Conservation (phyloP, 139 green algal species). For the Marvania coccoides region DNA sequence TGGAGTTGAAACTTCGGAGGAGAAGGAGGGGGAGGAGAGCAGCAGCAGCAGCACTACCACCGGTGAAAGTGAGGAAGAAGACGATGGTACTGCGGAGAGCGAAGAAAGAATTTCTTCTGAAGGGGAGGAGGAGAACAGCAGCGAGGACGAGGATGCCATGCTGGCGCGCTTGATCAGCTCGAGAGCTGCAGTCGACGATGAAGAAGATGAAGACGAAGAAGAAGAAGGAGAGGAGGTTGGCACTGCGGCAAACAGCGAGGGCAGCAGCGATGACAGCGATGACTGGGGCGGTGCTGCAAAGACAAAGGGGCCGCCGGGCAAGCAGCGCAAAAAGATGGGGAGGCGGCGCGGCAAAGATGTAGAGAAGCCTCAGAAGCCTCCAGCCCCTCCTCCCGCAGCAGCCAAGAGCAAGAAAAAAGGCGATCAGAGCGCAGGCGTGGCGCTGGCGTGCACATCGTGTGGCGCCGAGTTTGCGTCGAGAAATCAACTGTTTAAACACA, state of each 20-base stretch:
- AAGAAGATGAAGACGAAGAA: neutral
- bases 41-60: neutral
- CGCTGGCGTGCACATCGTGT: slow-evolving; percentile 45
- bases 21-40: neutral
- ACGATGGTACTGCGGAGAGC: neutral
- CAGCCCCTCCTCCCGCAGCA: neutral
- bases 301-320: neutral
- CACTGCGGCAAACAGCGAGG: neutral
- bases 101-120: neutral
- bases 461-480: slow-evolving; percentile 42
- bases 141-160: slow-evolving; percentile 6
- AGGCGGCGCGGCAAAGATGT: neutral
- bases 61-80: neutral
- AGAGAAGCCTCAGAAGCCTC: neutral
- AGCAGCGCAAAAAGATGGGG: neutral
- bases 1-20: slow-evolving; percentile 39
- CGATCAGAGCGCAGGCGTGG: slow-evolving; percentile 4
- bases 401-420: neutral
- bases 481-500: slow-evolving; percentile 67
- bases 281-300: slow-evolving; percentile 5
- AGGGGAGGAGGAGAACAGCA: neutral
- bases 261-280: neutral
- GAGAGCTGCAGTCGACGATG: neutral
- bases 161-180: slow-evolving; percentile 5
- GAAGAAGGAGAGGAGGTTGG: neutral